Base-by-base conservation (phyloP, 768 basidiomycete genomes). In the Scleroderma bovista region DNA sequence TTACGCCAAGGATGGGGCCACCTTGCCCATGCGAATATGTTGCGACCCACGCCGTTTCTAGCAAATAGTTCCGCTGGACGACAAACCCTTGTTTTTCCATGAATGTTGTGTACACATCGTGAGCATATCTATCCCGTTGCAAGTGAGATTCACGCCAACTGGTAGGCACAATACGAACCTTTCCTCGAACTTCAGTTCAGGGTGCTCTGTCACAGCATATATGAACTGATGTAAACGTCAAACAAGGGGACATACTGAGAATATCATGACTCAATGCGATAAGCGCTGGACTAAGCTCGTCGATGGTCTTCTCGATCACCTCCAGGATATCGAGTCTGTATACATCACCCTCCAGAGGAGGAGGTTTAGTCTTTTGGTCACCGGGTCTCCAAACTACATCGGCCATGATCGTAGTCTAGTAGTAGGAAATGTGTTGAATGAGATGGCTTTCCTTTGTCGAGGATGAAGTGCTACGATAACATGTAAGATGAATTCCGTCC, bases 21-120 rank as follows among this genome's bases (percentile, higher is more conserved):
- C 85, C 87, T 29, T 70, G 63, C 11, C 86, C 84, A 56, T 83
- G 73, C 15, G 75, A 69, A 57, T 79, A 90, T 2, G 74, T 76
- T 0, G 89, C 89, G 20, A 74, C 69, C 88, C 88, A 90, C 4
- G 86, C 88, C 0, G 88, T 91, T 15, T 79, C 73, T 20, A 91
- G 70, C 46, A 76, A 74, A 57, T 81, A 77, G 41, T 86, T 76
- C 45, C 68, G 73, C 33, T 74, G 76, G 13, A 89, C 84, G 16
- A 74, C 64, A 61, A 86, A 91, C 0, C 83, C 86, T 29, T 82
- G 79, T 41, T 73, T 73, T 38, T 68, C 71, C 76, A 91, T 79
- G 61, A 88, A 89, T 0, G 68, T 61, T 1, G 87, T 85, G 22
- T 87, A 75, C 3, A 71, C 73, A 57, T 89, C 84, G 55, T 91